These are phyloP conservation scores for Colletotrichum nymphaeae DNA, from an alignment of 2,329 filamentous ascomycete species.

Conservation along the genomic window DNA sequence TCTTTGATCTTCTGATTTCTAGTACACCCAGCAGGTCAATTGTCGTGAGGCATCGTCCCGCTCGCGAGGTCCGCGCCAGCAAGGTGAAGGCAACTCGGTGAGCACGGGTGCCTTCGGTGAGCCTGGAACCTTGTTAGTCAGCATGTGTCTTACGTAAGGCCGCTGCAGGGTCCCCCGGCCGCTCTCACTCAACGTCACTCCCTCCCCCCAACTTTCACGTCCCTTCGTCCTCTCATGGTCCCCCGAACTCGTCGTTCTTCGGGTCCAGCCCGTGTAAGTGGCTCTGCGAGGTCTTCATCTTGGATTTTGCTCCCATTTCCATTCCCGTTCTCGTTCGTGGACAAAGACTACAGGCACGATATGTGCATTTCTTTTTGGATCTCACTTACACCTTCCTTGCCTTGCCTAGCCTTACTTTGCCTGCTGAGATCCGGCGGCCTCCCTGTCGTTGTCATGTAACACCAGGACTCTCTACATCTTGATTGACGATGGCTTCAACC, in stretches of 20 bases:
- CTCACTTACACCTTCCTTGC: neutral
- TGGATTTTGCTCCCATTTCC: neutral
- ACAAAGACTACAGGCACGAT: neutral
- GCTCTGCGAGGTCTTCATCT: neutral
- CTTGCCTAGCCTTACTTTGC: neutral
- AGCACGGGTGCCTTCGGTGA: conserved; percentile 16
- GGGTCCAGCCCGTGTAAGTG: neutral
- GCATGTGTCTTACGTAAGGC: neutral
- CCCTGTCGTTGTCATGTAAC: neutral
- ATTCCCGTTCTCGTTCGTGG: neutral
- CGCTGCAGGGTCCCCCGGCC: neutral
- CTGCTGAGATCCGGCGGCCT: neutral
- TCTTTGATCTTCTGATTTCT: no score
- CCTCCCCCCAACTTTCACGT: neutral
- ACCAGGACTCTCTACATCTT: neutral
- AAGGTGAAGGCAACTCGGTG: conserved; percentile 3
- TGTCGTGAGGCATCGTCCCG: neutral
- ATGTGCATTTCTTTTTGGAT: neutral
- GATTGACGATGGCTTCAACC: neutral
- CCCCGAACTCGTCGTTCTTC: neutral
- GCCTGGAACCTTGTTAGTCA: neutral
- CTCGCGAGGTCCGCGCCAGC: neutral
- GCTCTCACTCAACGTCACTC: neutral
- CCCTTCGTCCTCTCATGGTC: neutral
- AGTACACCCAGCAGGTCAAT: no score